Percentiles rank a stretch among this genome's conserved stretches.
Conservation (phyloP, 179 eudicot genomes). For the Drosera spatulata region DNA sequence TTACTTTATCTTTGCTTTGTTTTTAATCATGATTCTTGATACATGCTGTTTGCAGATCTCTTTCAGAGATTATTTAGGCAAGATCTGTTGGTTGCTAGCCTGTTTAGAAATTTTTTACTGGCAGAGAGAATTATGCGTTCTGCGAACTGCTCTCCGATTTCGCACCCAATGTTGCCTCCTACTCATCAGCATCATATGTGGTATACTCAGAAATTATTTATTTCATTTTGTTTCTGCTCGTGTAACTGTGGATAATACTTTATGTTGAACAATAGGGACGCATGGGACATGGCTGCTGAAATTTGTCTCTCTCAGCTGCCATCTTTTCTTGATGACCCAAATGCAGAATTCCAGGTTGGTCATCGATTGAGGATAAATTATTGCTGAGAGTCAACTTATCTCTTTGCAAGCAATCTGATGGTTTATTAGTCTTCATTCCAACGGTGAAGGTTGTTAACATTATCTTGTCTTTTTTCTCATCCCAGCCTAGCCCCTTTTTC, state of each 20-base stretch:
- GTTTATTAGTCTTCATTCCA: no score
- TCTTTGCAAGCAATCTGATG: no score
- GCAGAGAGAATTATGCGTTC: conserved; percentile 99
- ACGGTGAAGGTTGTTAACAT: no score
- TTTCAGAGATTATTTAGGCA: conserved; percentile 94
- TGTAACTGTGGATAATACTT: conserved; percentile 9
- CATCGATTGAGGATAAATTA: neutral
- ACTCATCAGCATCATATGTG: conserved; percentile 99
- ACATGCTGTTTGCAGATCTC: conserved; percentile 41
- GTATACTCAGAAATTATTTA: conserved; percentile 27
- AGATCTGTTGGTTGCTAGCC: conserved; percentile 94
- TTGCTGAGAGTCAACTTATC: no score
- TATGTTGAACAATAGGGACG: conserved; percentile 53
- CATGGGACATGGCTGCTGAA: conserved; percentile 99
- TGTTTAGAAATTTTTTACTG: conserved; percentile 89
- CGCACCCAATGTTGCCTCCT: conserved; percentile 86
- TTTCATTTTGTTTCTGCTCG: conserved; percentile 3
- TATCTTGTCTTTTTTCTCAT: neutral
- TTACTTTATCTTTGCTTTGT: neutral
- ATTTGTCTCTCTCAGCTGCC: conserved; percentile 95
- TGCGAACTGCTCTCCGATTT: conserved; percentile 94
- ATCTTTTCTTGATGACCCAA: conserved; percentile 62
- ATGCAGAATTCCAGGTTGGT: conserved; percentile 85
- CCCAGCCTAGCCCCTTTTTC: conserved; percentile 95
- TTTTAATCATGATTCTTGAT: neutral